Conservation (phyloP, 352 stramenopile genomes). For the Aphanomyces stellatus region DNA sequence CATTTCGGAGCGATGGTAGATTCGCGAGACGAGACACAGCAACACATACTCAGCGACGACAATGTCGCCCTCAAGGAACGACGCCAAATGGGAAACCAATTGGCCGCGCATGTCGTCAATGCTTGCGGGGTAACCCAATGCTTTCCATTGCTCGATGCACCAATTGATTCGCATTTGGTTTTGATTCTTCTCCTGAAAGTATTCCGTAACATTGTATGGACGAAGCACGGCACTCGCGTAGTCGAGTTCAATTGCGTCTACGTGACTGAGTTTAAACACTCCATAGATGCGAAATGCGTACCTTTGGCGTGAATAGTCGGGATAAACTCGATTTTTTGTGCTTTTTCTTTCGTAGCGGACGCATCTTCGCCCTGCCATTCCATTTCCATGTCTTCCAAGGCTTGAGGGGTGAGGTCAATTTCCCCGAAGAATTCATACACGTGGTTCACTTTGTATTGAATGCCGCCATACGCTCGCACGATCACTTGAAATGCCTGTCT, state of each 20-base stretch:
- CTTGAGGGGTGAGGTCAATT: constrained; percentile 50
- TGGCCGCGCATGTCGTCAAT: constrained; percentile 25
- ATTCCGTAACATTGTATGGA: not conserved
- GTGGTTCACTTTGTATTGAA: constrained; percentile 68
- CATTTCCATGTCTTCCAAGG: constrained; percentile 23
- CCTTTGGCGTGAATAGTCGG: constrained; percentile 27
- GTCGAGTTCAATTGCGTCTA: constrained; percentile 31
- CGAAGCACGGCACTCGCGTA: constrained; percentile 29
- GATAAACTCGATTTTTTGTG: constrained; percentile 59
- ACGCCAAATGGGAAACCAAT: constrained; percentile 40
- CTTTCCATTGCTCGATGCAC: constrained; percentile 1
- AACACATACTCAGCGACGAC: constrained; percentile 64
- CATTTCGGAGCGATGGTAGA: constrained; percentile 54
- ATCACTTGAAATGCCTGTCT: constrained; percentile 9
- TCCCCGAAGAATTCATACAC: constrained; percentile 74
- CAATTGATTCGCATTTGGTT: not conserved
- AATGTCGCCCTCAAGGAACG: constrained; percentile 31
- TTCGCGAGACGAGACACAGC: constrained; percentile 55
- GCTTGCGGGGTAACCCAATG: not conserved
- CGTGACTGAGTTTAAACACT: no score
- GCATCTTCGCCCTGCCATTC: constrained; percentile 17
- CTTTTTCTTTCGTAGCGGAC: constrained; percentile 28
- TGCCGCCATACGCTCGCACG: constrained; percentile 6
- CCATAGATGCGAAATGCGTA: no score
- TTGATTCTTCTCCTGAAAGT: not conserved